phyloP scores from a whole-genome alignment of 1,284 basidiomycete species.

The Lentinus polychrous region DNA sequence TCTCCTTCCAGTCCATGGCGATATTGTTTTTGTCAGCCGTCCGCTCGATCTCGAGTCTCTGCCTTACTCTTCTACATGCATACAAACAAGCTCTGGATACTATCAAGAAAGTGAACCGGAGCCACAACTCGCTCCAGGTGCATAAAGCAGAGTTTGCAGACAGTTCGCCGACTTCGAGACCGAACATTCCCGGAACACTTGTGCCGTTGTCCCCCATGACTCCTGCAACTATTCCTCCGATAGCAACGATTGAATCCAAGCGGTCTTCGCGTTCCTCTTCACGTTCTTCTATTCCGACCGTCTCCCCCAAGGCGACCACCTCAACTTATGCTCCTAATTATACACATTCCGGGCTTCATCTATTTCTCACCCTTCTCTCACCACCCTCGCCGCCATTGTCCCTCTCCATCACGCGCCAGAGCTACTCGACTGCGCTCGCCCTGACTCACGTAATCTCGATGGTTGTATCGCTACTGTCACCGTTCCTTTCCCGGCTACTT shows the following conservation, averaged over 20 bases:
- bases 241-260: not conserved
- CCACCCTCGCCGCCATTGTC: constrained; percentile 9
- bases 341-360: constrained; percentile 16
- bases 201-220: constrained; percentile 9
- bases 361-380: constrained; percentile 15
- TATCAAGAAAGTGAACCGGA: constrained; percentile 58
- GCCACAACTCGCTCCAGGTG: constrained; percentile 12
- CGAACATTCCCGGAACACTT: constrained; percentile 2
- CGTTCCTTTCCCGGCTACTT: constrained; percentile 43
- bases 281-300: constrained; percentile 8
- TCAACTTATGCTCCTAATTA: constrained; percentile 15
- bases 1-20: constrained; percentile 54
- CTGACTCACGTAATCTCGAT: constrained; percentile 24
- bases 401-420: constrained; percentile 8
- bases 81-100: constrained; percentile 61
- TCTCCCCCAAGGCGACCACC: not conserved
- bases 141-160: not conserved
- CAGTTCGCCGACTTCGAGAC: not conserved
- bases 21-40: constrained; percentile 66
- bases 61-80: constrained; percentile 57
- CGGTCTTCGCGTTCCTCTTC: constrained; percentile 12
- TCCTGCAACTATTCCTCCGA: constrained; percentile 2
- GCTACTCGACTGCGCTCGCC: constrained; percentile 18
- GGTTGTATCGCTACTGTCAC: constrained; percentile 20
- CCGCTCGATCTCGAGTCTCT: constrained; percentile 61